Percentiles rank a stretch among this genome's conserved stretches.
phyloP scores from a whole-genome alignment of 2,329 filamentous ascomycete genomes.

The Microdochium trichocladiopsis region DNA sequence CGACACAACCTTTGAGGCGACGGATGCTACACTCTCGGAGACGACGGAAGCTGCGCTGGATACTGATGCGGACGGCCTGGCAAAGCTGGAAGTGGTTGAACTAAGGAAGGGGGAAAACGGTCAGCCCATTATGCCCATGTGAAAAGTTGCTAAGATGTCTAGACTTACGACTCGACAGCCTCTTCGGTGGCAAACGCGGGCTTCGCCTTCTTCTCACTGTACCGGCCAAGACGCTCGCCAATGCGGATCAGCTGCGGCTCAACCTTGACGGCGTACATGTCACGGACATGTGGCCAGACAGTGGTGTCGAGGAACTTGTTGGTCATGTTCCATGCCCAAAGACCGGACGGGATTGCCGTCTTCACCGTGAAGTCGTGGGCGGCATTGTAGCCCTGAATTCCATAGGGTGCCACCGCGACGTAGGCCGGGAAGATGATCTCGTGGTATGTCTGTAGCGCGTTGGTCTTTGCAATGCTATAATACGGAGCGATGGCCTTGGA shows the following conservation, averaged over 20 bases:
- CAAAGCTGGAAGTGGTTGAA: constrained; percentile 26
- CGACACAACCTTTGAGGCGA: constrained; percentile 11
- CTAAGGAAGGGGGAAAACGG: too few species aligned
- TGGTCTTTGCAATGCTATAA: constrained; percentile 57
- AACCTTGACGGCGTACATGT: constrained; percentile 84
- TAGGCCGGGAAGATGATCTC: constrained; percentile 71
- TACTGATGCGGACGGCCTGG: constrained; percentile 22
- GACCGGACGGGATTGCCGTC: constrained; percentile 65
- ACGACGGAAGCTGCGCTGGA: constrained; percentile 15
- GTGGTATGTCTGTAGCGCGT: constrained; percentile 61
- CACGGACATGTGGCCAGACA: constrained; percentile 73
- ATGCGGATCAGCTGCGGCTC: constrained; percentile 93
- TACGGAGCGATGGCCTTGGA: constrained; percentile 60
- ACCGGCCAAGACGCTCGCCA: constrained; percentile 76
- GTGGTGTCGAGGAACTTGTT: constrained; percentile 66
- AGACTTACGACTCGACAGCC: constrained; percentile 18
- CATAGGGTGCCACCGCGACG: constrained; percentile 66
- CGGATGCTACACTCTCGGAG: constrained; percentile 5
- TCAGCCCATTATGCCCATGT: too few species aligned
- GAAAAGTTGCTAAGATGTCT: not conserved
- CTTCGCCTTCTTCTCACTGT: constrained; percentile 44
- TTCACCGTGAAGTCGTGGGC: constrained; percentile 60
- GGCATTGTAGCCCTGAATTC: constrained; percentile 58
- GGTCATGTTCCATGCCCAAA: constrained; percentile 63
- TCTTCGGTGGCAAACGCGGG: constrained; percentile 19